A percentile compares a stretch with the other conserved stretches of the same genome.
phyloP scores from a whole-genome alignment of 2,329 filamentous ascomycete species.

The Exophiala spinifera region DNA sequence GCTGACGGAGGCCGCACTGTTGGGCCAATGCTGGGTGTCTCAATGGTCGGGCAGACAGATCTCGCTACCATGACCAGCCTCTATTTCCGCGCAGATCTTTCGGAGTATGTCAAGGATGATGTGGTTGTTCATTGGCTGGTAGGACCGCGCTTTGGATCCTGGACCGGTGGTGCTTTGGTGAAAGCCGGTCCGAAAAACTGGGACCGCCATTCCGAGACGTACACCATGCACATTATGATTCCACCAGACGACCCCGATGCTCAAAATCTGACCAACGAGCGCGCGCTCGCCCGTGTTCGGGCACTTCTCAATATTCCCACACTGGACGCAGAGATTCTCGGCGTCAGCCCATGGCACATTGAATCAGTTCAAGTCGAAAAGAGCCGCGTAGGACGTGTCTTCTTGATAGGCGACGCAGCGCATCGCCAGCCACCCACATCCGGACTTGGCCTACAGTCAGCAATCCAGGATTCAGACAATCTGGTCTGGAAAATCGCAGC shows the following conservation, averaged over 20 bases:
- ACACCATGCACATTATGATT: neutral
- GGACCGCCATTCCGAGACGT: neutral
- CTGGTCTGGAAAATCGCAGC: conserved; percentile 44
- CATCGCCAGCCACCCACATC: conserved; percentile 33
- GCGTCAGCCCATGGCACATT: conserved; percentile 29
- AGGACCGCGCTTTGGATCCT: conserved; percentile 10
- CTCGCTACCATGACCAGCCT: conserved; percentile 33
- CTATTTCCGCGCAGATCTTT: conserved; percentile 30
- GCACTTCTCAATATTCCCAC: conserved; percentile 31
- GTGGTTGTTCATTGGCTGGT: conserved; percentile 19
- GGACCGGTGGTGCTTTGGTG: conserved; percentile 23
- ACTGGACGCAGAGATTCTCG: conserved; percentile 29
- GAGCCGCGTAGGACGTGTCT: conserved; percentile 33
- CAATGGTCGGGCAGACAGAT: conserved; percentile 31
- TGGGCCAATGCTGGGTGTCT: conserved; percentile 31
- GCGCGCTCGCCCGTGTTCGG: conserved; percentile 28
- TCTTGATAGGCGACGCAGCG: conserved; percentile 36
- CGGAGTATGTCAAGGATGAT: conserved; percentile 28
- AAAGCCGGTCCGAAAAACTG: conserved; percentile 5
- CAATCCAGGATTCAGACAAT: conserved; percentile 38
- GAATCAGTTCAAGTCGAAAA: conserved; percentile 29
- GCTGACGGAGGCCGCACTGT: conserved; percentile 34
- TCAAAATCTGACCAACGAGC: conserved; percentile 12
- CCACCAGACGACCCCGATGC: neutral
- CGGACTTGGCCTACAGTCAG: conserved; percentile 33